Base-by-base conservation (phyloP, 2,329 filamentous ascomycete species). In the Pseudogymnoascus sp. region DNA sequence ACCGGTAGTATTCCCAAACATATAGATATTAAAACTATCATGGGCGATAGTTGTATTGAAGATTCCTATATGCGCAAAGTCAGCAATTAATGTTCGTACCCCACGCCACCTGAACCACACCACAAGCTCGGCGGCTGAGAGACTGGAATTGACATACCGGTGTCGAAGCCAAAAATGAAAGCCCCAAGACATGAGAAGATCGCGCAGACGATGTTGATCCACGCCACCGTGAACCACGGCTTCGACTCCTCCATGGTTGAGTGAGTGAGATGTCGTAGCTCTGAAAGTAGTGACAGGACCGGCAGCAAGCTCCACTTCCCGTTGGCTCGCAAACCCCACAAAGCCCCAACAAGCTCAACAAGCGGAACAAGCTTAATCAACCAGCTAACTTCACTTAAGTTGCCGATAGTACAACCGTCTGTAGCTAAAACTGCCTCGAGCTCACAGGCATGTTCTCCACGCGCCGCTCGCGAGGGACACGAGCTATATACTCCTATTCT, bases 1-100 rank as follows among this genome's bases (percentile, higher is more conserved):
- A 13, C 68, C 69, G 13, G 65, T 66, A 6, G 67, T 25, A 2
- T 70, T 67, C 0, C 71, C 69, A 41, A 73, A 75, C 71, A 76
- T 74, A 61, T 74, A 73, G 6, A 69, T 61, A 36, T 70, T 72
- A 66, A 75, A 75, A 1, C 69, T 69, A 11, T 70, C 67, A 60
- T 76, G 75, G 19, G 69, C 73, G 6, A 75, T 68, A 0, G 72
- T 75, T 11, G 74, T 75, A 7, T 72, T 73, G 39, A 76, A 73
- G 25, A 75, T 74, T 11, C 73, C 51, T 57, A 19, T 19, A 13
- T 19, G 51, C 2, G 8, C 4, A 57, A 57, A 19, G 51, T 34
- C n/a, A 19, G 51, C 51, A 57, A 13, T 5, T 13, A 34, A 34
- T 57, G 34, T 34, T 19, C n/a, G 51, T 19, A 31, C 48, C 25